Evolutionary conservation across 306 rosid species (phyloP), one percentile per base, ranked within the genome.

Genomic region (Castanopsis chinensis): DNA sequence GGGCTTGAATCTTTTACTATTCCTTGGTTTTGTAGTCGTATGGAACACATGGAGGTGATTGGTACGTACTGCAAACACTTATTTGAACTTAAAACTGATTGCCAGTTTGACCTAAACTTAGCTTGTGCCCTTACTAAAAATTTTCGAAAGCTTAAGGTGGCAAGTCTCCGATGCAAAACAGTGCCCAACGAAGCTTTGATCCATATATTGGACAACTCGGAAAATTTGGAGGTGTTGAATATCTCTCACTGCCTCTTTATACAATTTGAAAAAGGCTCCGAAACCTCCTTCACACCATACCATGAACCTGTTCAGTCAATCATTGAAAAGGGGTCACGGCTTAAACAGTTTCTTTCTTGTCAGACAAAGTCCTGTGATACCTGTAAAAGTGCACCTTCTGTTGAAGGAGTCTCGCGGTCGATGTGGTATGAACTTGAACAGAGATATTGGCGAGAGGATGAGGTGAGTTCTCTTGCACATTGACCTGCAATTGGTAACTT

Each of bases 1-100:
- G 55, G 64, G 0, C 87, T 88, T 15, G 83, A 82, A 28, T 84
- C 85, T 58, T n/a, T 86, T 23, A 80, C 88, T 0, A 5, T 80
- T 43, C 65, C 87, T 5, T 3, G 43, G 10, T 37, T 37, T 37
- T 37, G 43, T 6, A 37, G 43, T 37, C 43, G 43, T 37, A 37
- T 37, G 43, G 2, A 7, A 37, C 43, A 37, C 43, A 37, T 37
- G 43, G 43, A 37, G 43, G 43, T 6, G 43, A 37, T 37, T 37
- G 43, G 43, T 37, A 37, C 43, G 6, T 37, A 37, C 43, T 37
- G 43, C 43, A 37, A 37, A 37, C 6, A 37, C 43, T 37, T 37
- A 6, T 37, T 37, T 6, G 57, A 73, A 13, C 10, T 85, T 19
- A 83, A 85, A 58, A 14, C 85, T 6, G 20, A 60, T 10, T 18